Conservation (phyloP, 169 alveolate species). For the Eimeria brunetti region DNA sequence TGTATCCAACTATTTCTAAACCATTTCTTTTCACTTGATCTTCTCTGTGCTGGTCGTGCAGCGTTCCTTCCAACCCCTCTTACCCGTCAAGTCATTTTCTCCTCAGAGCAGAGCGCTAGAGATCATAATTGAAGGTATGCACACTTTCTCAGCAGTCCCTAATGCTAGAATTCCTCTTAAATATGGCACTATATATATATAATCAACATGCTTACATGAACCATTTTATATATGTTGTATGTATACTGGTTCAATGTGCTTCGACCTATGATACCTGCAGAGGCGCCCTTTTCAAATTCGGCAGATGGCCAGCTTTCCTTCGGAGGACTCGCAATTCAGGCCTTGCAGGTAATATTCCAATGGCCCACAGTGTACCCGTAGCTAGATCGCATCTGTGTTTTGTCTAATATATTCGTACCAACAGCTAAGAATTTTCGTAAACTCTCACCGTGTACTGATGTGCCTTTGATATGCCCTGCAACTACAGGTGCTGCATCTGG, state of each 20-base stretch:
- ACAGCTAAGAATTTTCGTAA: neutral
- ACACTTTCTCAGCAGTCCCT: neutral
- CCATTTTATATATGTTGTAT: neutral
- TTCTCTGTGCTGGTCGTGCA: neutral
- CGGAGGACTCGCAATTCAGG: conserved; percentile 28
- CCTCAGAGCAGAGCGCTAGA: conserved; percentile 30
- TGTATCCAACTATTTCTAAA: neutral
- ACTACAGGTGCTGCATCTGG: conserved; percentile 57
- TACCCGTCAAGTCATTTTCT: neutral
- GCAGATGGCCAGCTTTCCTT: conserved; percentile 24
- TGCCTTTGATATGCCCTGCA: neutral
- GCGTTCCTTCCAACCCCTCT: conserved; percentile 40
- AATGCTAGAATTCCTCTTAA: neutral
- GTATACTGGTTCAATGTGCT: neutral
- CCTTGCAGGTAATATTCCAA: conserved; percentile 23
- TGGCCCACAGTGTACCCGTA: neutral
- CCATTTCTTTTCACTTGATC: neutral
- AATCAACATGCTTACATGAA: neutral
- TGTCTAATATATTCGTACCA: neutral
- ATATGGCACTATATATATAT: too few relatives aligned
- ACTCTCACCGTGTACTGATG: neutral
- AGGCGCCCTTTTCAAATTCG: neutral
- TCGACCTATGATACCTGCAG: neutral
- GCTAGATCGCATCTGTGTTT: neutral
- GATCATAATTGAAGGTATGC: conserved; percentile 42